Percentiles rank a stretch among this genome's conserved stretches.
phyloP scores from a whole-genome alignment of 75 land plant species.

The Isoetes taiwanensis region DNA sequence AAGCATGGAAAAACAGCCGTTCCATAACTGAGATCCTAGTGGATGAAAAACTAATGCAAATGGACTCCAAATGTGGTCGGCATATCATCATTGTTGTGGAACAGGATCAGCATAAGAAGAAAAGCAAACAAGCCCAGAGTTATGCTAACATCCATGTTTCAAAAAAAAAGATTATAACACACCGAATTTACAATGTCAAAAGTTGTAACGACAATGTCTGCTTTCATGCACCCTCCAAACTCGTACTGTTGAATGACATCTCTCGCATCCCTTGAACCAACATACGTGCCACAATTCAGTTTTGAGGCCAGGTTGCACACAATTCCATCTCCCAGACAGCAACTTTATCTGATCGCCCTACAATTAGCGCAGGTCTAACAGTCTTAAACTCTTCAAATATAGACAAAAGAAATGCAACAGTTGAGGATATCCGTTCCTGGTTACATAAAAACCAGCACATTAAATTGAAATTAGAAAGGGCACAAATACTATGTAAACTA shows the following conservation, averaged over 20 bases:
- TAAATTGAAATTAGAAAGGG: too few species aligned
- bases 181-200: conserved; percentile 43
- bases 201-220: conserved; percentile 47
- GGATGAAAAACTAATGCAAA: too few species aligned
- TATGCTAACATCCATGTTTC: too few species aligned
- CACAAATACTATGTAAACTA: too few species aligned
- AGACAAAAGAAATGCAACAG: conserved; percentile 30
- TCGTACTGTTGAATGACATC: conserved; percentile 39
- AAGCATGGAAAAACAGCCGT: conserved; percentile 5
- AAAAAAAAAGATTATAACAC: too few species aligned
- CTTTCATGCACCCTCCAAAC: conserved; percentile 38
- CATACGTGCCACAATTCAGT: conserved; percentile 41
- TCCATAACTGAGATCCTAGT: too few species aligned
- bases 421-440: conserved; percentile 49
- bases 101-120: too few species aligned
- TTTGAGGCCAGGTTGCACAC: conserved; percentile 26
- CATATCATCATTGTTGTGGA: too few species aligned
- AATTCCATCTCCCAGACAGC: conserved; percentile 48
- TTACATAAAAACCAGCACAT: too few species aligned
- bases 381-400: conserved; percentile 20
- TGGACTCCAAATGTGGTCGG: too few species aligned
- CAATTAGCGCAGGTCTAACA: conserved; percentile 42
- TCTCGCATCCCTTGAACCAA: conserved; percentile 37
- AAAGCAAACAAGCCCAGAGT: too few species aligned
- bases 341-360: conserved; percentile 22